Evolutionary conservation across 108 stramenopile species (phyloP).

Genomic region (Pinguiococcus pyrenoidosus): DNA sequence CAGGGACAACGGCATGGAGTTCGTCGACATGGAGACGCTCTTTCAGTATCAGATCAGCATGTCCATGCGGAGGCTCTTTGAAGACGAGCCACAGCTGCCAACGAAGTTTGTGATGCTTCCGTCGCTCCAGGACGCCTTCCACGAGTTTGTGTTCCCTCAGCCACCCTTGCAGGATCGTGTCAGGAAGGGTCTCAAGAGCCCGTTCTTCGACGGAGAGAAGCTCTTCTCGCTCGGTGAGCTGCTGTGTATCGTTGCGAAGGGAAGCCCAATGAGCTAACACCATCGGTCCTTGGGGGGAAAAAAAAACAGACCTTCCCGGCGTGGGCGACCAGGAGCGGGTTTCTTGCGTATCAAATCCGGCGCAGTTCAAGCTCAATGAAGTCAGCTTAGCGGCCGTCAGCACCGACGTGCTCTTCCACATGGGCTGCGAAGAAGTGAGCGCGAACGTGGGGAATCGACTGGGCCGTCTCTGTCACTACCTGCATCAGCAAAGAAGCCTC

Average conservation of each 20-base stretch:
- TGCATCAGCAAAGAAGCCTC: slow-evolving; percentile 77
- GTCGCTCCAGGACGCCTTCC: slow-evolving; percentile 75
- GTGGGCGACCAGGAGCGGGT: slow-evolving; percentile 35
- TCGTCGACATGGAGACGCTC: slow-evolving; percentile 56
- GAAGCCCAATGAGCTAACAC: too few relatives aligned
- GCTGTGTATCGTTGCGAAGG: too few relatives aligned
- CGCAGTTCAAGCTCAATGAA: slow-evolving; percentile 69
- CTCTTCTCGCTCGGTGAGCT: too few relatives aligned
- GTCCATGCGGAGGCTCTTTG: slow-evolving; percentile 15
- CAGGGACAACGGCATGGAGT: slow-evolving; percentile 31
- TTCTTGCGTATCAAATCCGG: slow-evolving; percentile 75
- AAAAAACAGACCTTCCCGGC: too few relatives aligned
- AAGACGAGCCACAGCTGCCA: slow-evolving; percentile 13
- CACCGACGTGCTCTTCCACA: slow-evolving; percentile 67
- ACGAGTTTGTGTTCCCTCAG: slow-evolving; percentile 69
- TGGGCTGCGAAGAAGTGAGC: slow-evolving; percentile 57
- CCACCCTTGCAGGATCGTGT: slow-evolving; percentile 57
- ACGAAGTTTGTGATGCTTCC: slow-evolving; percentile 89
- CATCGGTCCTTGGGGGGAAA: too few relatives aligned
- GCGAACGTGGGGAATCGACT: slow-evolving; percentile 37
- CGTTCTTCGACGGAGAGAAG: slow-evolving; percentile 49
- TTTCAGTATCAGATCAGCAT: slow-evolving; percentile 46
- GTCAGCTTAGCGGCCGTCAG: slow-evolving; percentile 66
- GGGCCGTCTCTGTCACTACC: slow-evolving; percentile 66
- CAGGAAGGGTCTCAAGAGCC: slow-evolving; percentile 34